These are phyloP conservation scores for Leccinum boreale DNA, from an alignment of 768 basidiomycete genomes.

Conservation along the genomic window DNA sequence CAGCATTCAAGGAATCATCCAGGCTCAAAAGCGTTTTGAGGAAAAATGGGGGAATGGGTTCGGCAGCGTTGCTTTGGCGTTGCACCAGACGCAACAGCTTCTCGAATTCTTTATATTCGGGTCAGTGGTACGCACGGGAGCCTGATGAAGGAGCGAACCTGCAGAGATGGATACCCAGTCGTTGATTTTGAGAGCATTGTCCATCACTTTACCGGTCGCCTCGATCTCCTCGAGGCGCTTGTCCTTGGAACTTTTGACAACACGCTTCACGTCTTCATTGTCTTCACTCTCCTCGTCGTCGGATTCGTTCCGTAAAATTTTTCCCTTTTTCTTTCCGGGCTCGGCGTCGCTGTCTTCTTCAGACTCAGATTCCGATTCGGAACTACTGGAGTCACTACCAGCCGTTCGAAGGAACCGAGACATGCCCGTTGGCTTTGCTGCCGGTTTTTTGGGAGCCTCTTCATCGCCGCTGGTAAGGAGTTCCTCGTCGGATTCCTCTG, in stretches of 20 bases:
- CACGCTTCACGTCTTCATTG: slow-evolving; percentile 69
- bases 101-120: slow-evolving; percentile 76
- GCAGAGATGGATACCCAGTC: slow-evolving; percentile 93
- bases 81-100: slow-evolving; percentile 90
- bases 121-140: slow-evolving; percentile 5
- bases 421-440: slow-evolving; percentile 45
- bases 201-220: slow-evolving; percentile 83
- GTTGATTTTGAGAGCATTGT: slow-evolving; percentile 93
- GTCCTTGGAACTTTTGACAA: slow-evolving; percentile 82
- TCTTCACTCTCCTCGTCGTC: slow-evolving; percentile 55
- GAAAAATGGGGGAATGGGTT: slow-evolving; percentile 85
- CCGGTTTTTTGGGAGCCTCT: slow-evolving; percentile 42
- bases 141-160: slow-evolving; percentile 46
- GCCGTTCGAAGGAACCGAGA: slow-evolving; percentile 72
- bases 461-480: slow-evolving; percentile 72
- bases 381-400: slow-evolving; percentile 53
- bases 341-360: slow-evolving; percentile 56
- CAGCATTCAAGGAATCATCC: slow-evolving; percentile 69
- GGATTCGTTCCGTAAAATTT: slow-evolving; percentile 44
- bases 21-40: slow-evolving; percentile 71
- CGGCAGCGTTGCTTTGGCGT: slow-evolving; percentile 79
- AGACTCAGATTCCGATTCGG: slow-evolving; percentile 50
- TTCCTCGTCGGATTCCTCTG: slow-evolving; percentile 72
- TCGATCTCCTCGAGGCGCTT: slow-evolving; percentile 96
- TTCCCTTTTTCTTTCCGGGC: slow-evolving; percentile 37